Evolutionary conservation across 257 asterid genomes (phyloP).

Genomic region (Salvia miltiorrhiza): DNA sequence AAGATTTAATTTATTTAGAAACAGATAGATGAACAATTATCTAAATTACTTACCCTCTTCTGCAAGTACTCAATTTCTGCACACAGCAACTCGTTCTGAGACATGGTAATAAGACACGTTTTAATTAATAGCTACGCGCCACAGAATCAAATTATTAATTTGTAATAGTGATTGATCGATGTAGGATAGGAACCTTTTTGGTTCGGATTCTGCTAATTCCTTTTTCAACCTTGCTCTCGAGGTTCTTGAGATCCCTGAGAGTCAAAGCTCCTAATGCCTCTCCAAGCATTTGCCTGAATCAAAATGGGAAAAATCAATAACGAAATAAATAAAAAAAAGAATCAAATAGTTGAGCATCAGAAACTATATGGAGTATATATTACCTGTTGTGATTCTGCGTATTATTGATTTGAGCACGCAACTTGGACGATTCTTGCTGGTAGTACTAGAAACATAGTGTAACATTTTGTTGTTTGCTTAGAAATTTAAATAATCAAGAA

Average conservation of each 20-base stretch:
- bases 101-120: not conserved
- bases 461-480: not conserved
- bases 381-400: constrained; percentile 83
- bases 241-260: constrained; percentile 58
- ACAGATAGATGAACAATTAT: not conserved
- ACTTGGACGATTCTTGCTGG: constrained; percentile 84
- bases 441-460: constrained; percentile 49
- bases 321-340: no score
- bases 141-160: not conserved
- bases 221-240: constrained; percentile 67
- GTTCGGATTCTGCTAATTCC: constrained; percentile 72
- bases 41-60: constrained; percentile 64
- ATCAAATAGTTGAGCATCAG: not conserved
- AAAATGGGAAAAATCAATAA: not conserved
- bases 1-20: not conserved
- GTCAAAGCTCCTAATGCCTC: constrained; percentile 55
- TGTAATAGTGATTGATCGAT: not conserved
- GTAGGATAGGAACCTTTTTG: constrained; percentile 48
- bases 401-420: constrained; percentile 71
- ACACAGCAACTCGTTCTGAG: constrained; percentile 82
- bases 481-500: not conserved
- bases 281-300: constrained; percentile 69
- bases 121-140: no score
- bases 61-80: constrained; percentile 94
- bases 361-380: not conserved